Conservation (phyloP, 2,329 filamentous ascomycete species). For the Cercospora zeae-maydis region DNA sequence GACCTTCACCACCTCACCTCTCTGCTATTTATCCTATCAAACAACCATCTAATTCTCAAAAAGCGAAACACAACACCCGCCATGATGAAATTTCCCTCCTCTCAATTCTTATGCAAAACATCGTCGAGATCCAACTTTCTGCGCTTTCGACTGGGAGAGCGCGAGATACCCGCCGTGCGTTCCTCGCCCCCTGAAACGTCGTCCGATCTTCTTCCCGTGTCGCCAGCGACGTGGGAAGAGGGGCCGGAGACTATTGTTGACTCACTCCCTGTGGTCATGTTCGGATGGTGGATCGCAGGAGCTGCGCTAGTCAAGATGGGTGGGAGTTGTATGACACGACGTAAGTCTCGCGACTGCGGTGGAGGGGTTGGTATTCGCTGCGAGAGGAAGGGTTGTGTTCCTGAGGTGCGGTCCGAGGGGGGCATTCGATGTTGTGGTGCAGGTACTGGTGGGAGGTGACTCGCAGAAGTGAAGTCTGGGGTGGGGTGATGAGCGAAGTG, state of each 20-base stretch:
- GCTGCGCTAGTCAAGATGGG: conserved; percentile 25
- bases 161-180: conserved; percentile 12
- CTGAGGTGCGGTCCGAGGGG: background rate
- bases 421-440: conserved; percentile 1
- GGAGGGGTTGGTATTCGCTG: conserved; percentile 10
- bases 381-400: background rate
- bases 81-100: too few relatives aligned
- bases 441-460: conserved; percentile 4
- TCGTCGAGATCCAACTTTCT: conserved; percentile 34
- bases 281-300: background rate
- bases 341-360: conserved; percentile 8
- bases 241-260: background rate
- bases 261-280: background rate
- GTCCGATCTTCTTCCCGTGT: background rate
- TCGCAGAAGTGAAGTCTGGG: conserved; percentile 3
- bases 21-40: too few relatives aligned
- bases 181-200: conserved; percentile 27
- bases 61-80: too few relatives aligned
- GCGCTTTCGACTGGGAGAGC: conserved; percentile 27
- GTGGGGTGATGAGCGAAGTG: background rate
- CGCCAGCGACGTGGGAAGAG: background rate
- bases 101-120: conserved; percentile 27
- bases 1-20: too few relatives aligned
- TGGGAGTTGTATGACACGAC: conserved; percentile 25
- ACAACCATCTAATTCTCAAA: too few relatives aligned